Percentiles rank a stretch among this genome's conserved stretches.
Evolutionary conservation across 768 basidiomycete genomes (phyloP).

Genomic region (Leucogyrophana mollusca): DNA sequence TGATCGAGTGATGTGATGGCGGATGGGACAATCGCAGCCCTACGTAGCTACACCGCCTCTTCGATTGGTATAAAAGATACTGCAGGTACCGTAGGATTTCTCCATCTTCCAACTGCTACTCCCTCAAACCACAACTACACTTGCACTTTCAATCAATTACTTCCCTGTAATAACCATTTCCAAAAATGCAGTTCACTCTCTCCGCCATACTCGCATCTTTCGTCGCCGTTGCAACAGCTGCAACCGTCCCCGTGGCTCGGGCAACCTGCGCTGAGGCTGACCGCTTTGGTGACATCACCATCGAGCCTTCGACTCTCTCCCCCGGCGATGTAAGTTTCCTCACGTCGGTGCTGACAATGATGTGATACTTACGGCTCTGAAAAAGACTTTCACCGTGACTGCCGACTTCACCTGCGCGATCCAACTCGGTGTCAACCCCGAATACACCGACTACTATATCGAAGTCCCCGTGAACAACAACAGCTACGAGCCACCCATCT

Average conservation of each 20-base stretch:
- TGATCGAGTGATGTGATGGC: too few species aligned
- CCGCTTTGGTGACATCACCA: neutral
- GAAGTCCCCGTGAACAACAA: slow-evolving; percentile 4
- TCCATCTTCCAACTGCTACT: too few species aligned
- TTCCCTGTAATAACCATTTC: too few species aligned
- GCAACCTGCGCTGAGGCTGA: neutral
- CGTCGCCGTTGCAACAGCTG: neutral
- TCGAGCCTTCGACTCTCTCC: neutral
- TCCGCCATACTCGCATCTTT: neutral
- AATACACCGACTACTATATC: slow-evolving; percentile 4
- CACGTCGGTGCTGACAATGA: neutral
- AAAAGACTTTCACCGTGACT: neutral
- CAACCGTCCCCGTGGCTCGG: neutral
- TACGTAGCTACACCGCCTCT: too few species aligned
- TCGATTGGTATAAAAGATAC: too few species aligned
- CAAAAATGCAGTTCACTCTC: neutral
- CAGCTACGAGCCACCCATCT: slow-evolving; percentile 1
- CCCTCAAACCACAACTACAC: too few species aligned
- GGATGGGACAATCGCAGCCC: too few species aligned
- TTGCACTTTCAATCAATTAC: too few species aligned
- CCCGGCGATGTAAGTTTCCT: slow-evolving; percentile 1
- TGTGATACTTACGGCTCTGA: neutral
- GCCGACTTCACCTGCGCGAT: slow-evolving; percentile 1
- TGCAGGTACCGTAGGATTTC: too few species aligned
- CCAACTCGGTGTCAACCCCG: neutral